Evolutionary conservation across 495 filamentous ascomycete genomes (phyloP).

Genomic region (Neurospora tetraspora): DNA sequence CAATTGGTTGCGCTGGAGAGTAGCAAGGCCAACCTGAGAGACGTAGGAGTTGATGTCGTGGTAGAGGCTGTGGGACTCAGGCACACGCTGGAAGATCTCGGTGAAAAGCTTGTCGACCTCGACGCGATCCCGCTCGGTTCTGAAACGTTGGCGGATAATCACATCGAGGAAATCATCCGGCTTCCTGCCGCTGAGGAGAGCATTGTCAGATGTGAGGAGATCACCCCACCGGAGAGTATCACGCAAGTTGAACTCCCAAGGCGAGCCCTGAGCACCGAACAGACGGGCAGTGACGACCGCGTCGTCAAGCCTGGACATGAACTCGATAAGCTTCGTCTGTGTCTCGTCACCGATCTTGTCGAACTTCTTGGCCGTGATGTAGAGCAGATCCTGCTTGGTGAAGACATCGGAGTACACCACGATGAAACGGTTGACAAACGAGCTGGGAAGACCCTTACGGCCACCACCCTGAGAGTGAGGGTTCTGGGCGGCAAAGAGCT

Average conservation of each 20-base stretch:
- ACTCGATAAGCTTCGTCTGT: constrained; percentile 57
- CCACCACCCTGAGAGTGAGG: constrained; percentile 96
- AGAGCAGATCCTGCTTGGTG: constrained; percentile 63
- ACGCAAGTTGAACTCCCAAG: constrained; percentile 96
- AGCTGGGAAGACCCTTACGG: constrained; percentile 87
- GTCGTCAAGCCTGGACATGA: constrained; percentile 67
- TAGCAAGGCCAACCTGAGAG: constrained; percentile 68
- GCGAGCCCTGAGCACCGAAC: constrained; percentile 73
- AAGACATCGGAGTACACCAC: constrained; percentile 94
- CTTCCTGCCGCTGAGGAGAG: constrained; percentile 40
- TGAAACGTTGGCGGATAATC: constrained; percentile 83
- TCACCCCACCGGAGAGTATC: constrained; percentile 87
- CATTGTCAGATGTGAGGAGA: constrained; percentile 48
- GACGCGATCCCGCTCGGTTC: constrained; percentile 54
- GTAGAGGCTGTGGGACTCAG: constrained; percentile 54
- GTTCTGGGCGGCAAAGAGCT: constrained; percentile 93
- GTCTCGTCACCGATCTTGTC: constrained; percentile 45
- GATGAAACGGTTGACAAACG: constrained; percentile 96
- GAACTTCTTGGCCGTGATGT: constrained; percentile 72
- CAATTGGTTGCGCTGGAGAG: constrained; percentile 49
- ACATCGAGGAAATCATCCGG: constrained; percentile 66
- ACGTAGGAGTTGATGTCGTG: constrained; percentile 39
- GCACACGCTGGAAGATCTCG: constrained; percentile 25
- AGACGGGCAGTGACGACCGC: constrained; percentile 53
- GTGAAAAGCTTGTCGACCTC: constrained; percentile 54